phyloP scores from a whole-genome alignment of 176 grass and related monocot species.

The Paspalum notatum region DNA sequence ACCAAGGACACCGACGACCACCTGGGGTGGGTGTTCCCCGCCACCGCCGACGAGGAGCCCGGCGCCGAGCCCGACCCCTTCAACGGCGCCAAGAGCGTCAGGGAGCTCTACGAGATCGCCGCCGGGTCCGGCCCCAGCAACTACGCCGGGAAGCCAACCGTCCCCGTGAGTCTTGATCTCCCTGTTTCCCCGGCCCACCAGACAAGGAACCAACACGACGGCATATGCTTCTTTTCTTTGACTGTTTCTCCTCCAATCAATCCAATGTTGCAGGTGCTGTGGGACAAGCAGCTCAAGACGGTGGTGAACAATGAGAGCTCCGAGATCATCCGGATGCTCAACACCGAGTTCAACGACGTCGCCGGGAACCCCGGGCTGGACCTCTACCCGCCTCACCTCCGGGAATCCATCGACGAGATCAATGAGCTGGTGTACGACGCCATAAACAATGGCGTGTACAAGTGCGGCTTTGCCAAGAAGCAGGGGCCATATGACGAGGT shows the following conservation, averaged over 20 bases:
- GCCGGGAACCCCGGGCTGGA: slow-evolving; percentile 70
- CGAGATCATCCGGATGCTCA: slow-evolving; percentile 96
- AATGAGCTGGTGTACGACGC: slow-evolving; percentile 69
- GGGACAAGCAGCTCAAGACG: slow-evolving; percentile 90
- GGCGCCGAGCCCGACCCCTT: slow-evolving; percentile 68
- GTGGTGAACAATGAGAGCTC: slow-evolving; percentile 97
- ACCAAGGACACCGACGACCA: slow-evolving; percentile 82
- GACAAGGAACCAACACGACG: too few relatives aligned
- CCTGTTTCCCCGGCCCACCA: too few relatives aligned
- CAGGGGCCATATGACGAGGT: slow-evolving; percentile 92
- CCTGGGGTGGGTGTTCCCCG: slow-evolving; percentile 85
- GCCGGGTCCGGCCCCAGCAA: slow-evolving; percentile 72
- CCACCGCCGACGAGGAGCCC: slow-evolving; percentile 60
- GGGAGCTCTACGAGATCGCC: slow-evolving; percentile 86
- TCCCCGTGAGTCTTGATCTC: too few relatives aligned
- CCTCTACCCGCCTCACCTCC: slow-evolving; percentile 68
- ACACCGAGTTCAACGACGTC: slow-evolving; percentile 77
- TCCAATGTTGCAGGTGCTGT: slow-evolving; percentile 77
- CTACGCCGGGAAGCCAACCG: slow-evolving; percentile 82
- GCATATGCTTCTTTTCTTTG: too few relatives aligned
- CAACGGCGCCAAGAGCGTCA: slow-evolving; percentile 68
- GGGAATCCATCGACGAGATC: slow-evolving; percentile 55
- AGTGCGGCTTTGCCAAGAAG: slow-evolving; percentile 93
- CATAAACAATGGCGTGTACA: slow-evolving; percentile 96
- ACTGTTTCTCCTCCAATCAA: too few relatives aligned